Evolutionary conservation across 2,329 filamentous ascomycete species (phyloP).

Genomic region (Fusarium circinatum): DNA sequence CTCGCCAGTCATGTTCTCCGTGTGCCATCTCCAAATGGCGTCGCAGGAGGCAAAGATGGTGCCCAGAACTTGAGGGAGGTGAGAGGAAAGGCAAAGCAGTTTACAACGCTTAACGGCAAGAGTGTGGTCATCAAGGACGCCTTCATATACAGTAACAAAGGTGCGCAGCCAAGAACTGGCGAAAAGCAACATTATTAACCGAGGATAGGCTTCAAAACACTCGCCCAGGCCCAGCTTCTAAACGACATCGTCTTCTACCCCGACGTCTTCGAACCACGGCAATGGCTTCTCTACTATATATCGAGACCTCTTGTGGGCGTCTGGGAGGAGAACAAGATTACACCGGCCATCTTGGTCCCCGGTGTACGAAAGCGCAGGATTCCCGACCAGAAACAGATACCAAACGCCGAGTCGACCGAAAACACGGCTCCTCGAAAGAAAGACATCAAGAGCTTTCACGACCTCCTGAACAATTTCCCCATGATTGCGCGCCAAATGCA

Average conservation of each 20-base stretch:
- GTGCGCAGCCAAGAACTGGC: constrained; percentile 54
- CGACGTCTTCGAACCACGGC: constrained; percentile 86
- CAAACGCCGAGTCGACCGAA: constrained; percentile 55
- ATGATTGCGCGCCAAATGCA: constrained; percentile 98
- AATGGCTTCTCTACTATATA: constrained; percentile 98
- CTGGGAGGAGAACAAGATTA: constrained; percentile 79
- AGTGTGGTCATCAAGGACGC: constrained; percentile 95
- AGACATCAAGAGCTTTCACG: constrained; percentile 89
- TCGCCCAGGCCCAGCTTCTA: constrained; percentile 89
- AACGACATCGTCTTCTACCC: constrained; percentile 89
- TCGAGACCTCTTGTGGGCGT: constrained; percentile 86
- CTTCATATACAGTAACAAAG: constrained; percentile 95
- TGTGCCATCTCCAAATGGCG: constrained; percentile 68
- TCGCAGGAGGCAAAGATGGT: constrained; percentile 65
- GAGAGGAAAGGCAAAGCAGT: constrained; percentile 93
- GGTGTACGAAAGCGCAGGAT: constrained; percentile 54
- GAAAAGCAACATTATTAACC: constrained; percentile 37
- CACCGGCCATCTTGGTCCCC: constrained; percentile 69
- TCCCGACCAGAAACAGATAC: constrained; percentile 50
- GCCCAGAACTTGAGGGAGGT: constrained; percentile 79
- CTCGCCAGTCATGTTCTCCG: constrained; percentile 96
- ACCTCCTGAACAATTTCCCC: constrained; percentile 89
- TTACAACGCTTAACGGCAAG: constrained; percentile 89
- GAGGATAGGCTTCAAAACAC: constrained; percentile 81
- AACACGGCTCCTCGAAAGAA: constrained; percentile 72